Base-by-base conservation (phyloP, 495 filamentous ascomycete genomes). In the Lophium mytilinum region DNA sequence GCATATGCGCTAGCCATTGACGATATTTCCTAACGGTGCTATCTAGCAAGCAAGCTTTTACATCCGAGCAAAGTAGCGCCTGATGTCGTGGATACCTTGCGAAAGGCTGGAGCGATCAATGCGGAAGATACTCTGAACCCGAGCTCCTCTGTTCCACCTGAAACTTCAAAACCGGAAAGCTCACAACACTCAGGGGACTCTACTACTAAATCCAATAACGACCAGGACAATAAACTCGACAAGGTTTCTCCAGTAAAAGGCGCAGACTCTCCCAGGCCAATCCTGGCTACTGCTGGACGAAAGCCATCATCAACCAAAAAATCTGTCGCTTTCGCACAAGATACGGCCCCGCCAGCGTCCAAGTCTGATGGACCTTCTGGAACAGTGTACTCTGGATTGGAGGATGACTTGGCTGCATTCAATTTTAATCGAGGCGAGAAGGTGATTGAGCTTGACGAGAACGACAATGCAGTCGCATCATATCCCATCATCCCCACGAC, bases 61-160 rank as follows among this genome's bases (percentile, higher is more conserved):
- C 61, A 66, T 17, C 81, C 88, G 0, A 82, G 81, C 17, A 78
- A 86, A 43, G 71, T 75, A 8, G 78, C 83, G 43, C 70, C 82
- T 1, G 77, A 86, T 54, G 67, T 91, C 12, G 58, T 87, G 18
- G 82, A 89, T 14, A 77, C 83, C 1, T 58, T 95, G 50, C 72
- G 80, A 61, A 90, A 89, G 65, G 85, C 80, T 37, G 88, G 88
- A 14, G 70, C 89, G 2, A 74, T 79, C 15, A 73, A 82, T 59
- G 37, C 69, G 75, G 35, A 63, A 75, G 8, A 57, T 24, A 40
- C 21, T 42, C 41, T 48, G n/a, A 18, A 36, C 11, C n/a, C 7
- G 14, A 48, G 9, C 8, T 33, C 14, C 34, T 52, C 19, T 41
- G 30, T 6, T 37, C 45, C 45, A 49, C 11, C 11, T 3, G 24